phyloP scores from a whole-genome alignment of 1,284 basidiomycete species.

The Trichosporon sp. region DNA sequence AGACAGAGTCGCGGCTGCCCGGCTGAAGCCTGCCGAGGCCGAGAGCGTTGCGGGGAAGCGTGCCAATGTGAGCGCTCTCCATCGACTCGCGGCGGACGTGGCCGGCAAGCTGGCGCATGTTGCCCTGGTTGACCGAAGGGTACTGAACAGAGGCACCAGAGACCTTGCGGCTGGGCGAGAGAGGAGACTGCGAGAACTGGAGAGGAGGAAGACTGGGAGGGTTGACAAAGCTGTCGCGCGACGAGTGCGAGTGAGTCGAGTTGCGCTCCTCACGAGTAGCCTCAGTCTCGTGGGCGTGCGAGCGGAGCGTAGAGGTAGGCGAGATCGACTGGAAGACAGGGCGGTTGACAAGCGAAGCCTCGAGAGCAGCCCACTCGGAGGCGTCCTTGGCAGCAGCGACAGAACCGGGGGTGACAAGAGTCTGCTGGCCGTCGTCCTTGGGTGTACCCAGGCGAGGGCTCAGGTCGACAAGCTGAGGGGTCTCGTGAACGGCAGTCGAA shows the following conservation, averaged over 20 bases:
- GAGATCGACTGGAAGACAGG: conserved; percentile 54
- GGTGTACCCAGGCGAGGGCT: conserved; percentile 30
- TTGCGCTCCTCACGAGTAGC: conserved; percentile 10
- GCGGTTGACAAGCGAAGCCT: conserved; percentile 38
- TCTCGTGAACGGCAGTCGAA: conserved; percentile 6
- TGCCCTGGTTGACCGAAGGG: conserved; percentile 1
- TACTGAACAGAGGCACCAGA: conserved; percentile 20
- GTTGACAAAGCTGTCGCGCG: not conserved
- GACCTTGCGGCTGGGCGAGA: conserved; percentile 10
- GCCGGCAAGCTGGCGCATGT: conserved; percentile 24
- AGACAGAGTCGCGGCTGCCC: not conserved
- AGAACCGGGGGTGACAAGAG: conserved; percentile 24
- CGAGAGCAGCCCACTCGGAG: conserved; percentile 48
- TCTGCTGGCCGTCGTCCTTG: conserved; percentile 30
- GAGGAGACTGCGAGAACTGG: conserved; percentile 23
- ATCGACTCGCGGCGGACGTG: conserved; percentile 17
- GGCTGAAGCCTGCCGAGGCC: not conserved
- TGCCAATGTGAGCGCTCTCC: conserved; percentile 18
- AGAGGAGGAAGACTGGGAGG: conserved; percentile 27
- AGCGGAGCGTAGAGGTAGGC: conserved; percentile 46
- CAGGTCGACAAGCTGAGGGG: conserved; percentile 35
- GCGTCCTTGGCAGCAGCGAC: conserved; percentile 26
- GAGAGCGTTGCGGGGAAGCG: conserved; percentile 20
- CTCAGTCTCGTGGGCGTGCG: conserved; percentile 37
- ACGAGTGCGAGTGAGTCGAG: conserved; percentile 16